A percentile compares a stretch with the other conserved stretches of the same genome.
phyloP scores from a whole-genome alignment of 2,329 filamentous ascomycete genomes.

The Aspergillus thermomutatus region DNA sequence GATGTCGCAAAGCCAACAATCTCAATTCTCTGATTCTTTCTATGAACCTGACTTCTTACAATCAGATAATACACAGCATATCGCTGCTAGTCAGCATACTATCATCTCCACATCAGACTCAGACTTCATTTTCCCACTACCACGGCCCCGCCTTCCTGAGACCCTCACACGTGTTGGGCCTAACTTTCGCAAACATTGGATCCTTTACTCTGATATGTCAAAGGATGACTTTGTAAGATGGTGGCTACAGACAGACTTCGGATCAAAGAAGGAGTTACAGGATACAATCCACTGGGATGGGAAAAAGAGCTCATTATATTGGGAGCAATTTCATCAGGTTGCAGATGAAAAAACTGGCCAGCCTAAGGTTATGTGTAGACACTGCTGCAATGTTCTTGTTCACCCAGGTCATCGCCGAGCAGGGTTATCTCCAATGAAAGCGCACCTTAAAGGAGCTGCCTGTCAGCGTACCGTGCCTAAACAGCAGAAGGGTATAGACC shows the following conservation, averaged over 20 bases:
- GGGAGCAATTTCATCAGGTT: slow-evolving; percentile 3
- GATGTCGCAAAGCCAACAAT: too few species aligned
- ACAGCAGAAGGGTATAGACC: too few species aligned
- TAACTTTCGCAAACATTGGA: too few species aligned
- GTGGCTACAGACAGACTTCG: slow-evolving; percentile 4
- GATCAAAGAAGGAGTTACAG: not conserved
- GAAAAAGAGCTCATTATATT: slow-evolving; percentile 4
- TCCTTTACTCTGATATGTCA: too few species aligned
- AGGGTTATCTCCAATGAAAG: slow-evolving; percentile 3
- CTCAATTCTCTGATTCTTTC: too few species aligned
- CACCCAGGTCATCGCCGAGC: not conserved
- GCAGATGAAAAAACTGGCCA: slow-evolving; percentile 1
- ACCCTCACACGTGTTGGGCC: too few species aligned
- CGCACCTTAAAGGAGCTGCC: not conserved
- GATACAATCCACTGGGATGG: not conserved
- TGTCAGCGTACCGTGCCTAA: too few species aligned
- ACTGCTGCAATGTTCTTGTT: slow-evolving; percentile 1
- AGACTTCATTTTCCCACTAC: not conserved
- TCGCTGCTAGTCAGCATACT: too few species aligned
- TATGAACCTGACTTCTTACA: slow-evolving; percentile 1
- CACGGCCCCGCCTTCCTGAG: not conserved
- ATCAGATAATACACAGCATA: not conserved
- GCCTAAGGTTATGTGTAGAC: slow-evolving; percentile 4
- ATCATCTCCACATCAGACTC: too few species aligned
- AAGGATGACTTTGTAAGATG: not conserved